Percentiles rank a stretch among this genome's conserved stretches.
Evolutionary conservation across 2,329 filamentous ascomycete species (phyloP).

Genomic region (Myriosclerotinia curreyana): DNA sequence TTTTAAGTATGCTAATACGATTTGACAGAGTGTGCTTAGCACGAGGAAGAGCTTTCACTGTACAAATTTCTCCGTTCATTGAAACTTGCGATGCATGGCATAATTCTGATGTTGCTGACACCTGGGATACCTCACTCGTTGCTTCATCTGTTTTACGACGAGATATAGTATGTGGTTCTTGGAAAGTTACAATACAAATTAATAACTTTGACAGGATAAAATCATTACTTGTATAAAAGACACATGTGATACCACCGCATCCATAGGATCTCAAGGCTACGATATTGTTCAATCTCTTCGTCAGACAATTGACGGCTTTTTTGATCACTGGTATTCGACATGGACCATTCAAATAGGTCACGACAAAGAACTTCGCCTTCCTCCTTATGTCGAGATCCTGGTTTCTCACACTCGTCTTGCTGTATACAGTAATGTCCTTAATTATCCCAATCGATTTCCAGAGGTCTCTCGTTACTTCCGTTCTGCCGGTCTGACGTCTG

Average conservation of each 20-base stretch:
- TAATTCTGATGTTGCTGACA: conserved; percentile 58
- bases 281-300: conserved; percentile 57
- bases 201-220: conserved; percentile 44
- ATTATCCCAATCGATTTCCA: conserved; percentile 66
- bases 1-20: conserved; percentile 28
- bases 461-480: conserved; percentile 72
- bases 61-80: conserved; percentile 63
- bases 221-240: conserved; percentile 56
- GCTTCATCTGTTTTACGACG: conserved; percentile 68
- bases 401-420: conserved; percentile 70
- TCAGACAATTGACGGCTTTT: conserved; percentile 62
- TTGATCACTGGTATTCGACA: conserved; percentile 61
- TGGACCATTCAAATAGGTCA: conserved; percentile 58
- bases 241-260: conserved; percentile 55
- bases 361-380: conserved; percentile 55
- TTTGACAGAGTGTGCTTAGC: conserved; percentile 60
- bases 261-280: conserved; percentile 48
- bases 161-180: conserved; percentile 52
- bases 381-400: conserved; percentile 72
- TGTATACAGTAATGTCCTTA: conserved; percentile 72
- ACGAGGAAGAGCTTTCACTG: conserved; percentile 64
- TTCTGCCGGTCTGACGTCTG: conserved; percentile 66
- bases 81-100: conserved; percentile 70
- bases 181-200: not conserved
- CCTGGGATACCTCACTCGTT: conserved; percentile 67